These are phyloP conservation scores for Suillus subalutaceus DNA, from an alignment of 768 basidiomycete species.

Conservation along the genomic window DNA sequence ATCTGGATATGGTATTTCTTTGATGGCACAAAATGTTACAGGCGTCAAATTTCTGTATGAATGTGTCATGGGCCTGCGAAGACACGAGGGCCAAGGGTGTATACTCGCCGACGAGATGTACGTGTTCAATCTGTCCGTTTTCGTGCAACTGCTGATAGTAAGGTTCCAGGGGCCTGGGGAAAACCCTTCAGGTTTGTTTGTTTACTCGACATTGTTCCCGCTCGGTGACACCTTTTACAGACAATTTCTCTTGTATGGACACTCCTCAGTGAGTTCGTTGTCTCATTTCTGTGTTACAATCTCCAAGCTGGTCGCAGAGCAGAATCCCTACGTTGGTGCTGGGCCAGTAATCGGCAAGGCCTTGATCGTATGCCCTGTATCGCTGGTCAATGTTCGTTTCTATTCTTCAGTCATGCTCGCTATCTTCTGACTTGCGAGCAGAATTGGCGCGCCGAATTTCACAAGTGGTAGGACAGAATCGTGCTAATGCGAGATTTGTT, in stretches of 20 bases:
- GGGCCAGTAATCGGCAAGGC: slow-evolving; percentile 72
- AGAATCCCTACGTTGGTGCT: slow-evolving; percentile 73
- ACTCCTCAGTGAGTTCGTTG: slow-evolving; percentile 67
- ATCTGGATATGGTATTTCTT: neutral
- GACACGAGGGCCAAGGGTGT: slow-evolving; percentile 90
- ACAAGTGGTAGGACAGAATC: slow-evolving; percentile 77
- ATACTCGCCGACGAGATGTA: slow-evolving; percentile 98
- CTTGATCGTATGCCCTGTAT: slow-evolving; percentile 93
- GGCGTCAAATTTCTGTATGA: slow-evolving; percentile 92
- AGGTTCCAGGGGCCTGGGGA: slow-evolving; percentile 86
- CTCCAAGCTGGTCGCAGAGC: slow-evolving; percentile 51
- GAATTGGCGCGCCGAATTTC: slow-evolving; percentile 97
- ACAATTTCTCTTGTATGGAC: slow-evolving; percentile 95
- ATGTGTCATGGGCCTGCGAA: slow-evolving; percentile 91
- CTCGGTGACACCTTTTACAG: slow-evolving; percentile 40
- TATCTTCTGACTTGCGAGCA: slow-evolving; percentile 31
- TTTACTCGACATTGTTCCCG: slow-evolving; percentile 1
- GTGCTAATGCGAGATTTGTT: slow-evolving; percentile 13
- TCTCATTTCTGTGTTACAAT: slow-evolving; percentile 9
- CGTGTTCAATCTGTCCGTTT: slow-evolving; percentile 9
- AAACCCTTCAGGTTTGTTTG: slow-evolving; percentile 73
- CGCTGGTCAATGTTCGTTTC: slow-evolving; percentile 71
- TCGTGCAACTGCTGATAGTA: neutral
- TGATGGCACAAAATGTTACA: slow-evolving; percentile 24
- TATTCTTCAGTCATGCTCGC: neutral